phyloP scores from a whole-genome alignment of 805 yeast genomes.

The Candida incommunis region DNA sequence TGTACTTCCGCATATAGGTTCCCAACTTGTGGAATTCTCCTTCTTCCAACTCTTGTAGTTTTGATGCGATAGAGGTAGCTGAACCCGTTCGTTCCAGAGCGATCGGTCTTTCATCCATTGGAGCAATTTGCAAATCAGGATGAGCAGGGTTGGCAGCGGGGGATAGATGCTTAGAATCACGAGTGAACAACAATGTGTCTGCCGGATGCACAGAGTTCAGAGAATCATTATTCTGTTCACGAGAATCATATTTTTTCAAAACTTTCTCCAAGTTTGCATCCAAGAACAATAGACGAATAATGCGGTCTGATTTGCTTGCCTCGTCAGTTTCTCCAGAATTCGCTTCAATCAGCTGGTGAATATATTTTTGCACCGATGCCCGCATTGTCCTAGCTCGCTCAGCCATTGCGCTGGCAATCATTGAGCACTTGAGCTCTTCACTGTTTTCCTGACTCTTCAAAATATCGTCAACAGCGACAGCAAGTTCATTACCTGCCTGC shows the following conservation, averaged over 20 bases:
- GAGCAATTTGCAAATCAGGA: constrained; percentile 13
- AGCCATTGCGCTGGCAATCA: constrained; percentile 18
- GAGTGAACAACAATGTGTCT: neutral
- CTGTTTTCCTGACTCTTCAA: constrained; percentile 4
- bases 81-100: constrained; percentile 14
- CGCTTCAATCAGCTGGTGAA: constrained; percentile 49
- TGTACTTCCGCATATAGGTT: constrained; percentile 33
- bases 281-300: constrained; percentile 52
- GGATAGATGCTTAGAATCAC: constrained; percentile 1
- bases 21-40: constrained; percentile 88
- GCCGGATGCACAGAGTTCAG: neutral
- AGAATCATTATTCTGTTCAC: neutral
- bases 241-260: constrained; percentile 14
- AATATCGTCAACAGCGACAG: constrained; percentile 13
- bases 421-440: constrained; percentile 7
- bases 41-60: constrained; percentile 76
- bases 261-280: constrained; percentile 55
- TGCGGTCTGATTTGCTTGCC: constrained; percentile 62
- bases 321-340: constrained; percentile 36
- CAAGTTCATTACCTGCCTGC: constrained; percentile 11
- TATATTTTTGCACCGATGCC: constrained; percentile 31
- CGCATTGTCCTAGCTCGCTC: constrained; percentile 29
- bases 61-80: constrained; percentile 36
- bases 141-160: constrained; percentile 2
- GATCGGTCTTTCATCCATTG: constrained; percentile 6